Evolutionary conservation across 192 early-diverging fungal species (phyloP), one percentile per base, ranked within the genome.

Genomic region (Lobosporangium transversale): DNA sequence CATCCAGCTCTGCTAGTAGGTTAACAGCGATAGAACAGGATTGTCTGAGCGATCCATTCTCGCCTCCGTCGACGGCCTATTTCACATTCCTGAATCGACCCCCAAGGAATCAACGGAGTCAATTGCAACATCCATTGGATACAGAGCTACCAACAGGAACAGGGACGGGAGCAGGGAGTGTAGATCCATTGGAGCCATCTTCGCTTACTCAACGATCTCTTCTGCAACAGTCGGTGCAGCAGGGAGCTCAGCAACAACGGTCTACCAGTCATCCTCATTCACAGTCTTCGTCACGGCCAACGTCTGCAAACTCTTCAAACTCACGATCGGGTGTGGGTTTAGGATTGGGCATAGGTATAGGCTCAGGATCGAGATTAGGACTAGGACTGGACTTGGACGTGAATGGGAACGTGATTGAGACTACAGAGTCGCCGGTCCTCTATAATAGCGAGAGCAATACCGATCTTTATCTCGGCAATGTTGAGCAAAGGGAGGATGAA

Each of bases 31-130:
- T 75, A 40, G 70, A 59, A 21, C 21, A 23, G 1, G 70, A 75
- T 31, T 54, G 57, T 61, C 58, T 66, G 0, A 27, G 44, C 15
- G 70, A 65, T 24, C 70, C 70, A 0, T 75, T 75, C 43, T 75
- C 70, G 12, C 70, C 70, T 3, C 70, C 70, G 6, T 75, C 70
- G 17, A 75, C 70, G 1, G 63, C 70, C 0, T 75, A 75, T 21
- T 75, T 75, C 37, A 57, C 70, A 3, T 75, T 75, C 57, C 24
- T 75, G 55, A 75, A 75, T 26, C 61, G 70, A 2, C 62, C 70
- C 2, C 20, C 70, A 5, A 55, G 70, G 2, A 31, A 27, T 7
- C 64, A 58, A 20, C 51, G 73, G 4, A 66, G 73, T 11, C 73
- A 76, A 2, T 20, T 76, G 11, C 58, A 76, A 24, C 58, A 67